Evolutionary conservation across 257 asterid species (phyloP).

Genomic region (Primulina eburnea): DNA sequence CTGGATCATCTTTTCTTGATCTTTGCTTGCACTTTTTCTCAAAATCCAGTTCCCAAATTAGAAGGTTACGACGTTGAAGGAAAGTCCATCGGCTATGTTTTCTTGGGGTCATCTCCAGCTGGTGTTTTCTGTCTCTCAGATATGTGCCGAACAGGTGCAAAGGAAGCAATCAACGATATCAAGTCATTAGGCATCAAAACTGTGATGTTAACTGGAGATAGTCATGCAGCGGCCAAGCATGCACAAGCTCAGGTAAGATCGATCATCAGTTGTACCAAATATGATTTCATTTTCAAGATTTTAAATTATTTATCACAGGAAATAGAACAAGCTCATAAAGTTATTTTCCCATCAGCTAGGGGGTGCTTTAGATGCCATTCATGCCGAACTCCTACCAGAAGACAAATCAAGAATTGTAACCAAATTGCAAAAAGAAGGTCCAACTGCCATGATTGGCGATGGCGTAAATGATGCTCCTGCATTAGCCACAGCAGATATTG

Average conservation of each 20-base stretch:
- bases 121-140: constrained; percentile 69
- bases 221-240: constrained; percentile 61
- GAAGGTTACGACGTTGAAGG: constrained; percentile 52
- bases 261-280: too few relatives aligned
- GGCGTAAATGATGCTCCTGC: constrained; percentile 92
- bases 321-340: background rate
- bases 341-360: constrained; percentile 38
- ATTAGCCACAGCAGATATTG: constrained; percentile 70
- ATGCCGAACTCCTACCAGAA: constrained; percentile 74
- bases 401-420: constrained; percentile 55
- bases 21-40: background rate
- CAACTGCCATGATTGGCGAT: constrained; percentile 83
- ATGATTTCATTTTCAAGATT: background rate
- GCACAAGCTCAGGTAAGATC: constrained; percentile 65
- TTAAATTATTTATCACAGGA: background rate
- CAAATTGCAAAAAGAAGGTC: constrained; percentile 57
- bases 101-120: constrained; percentile 52
- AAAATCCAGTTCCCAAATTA: constrained; percentile 49
- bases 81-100: constrained; percentile 62
- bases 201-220: constrained; percentile 87
- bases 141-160: constrained; percentile 75
- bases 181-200: constrained; percentile 65
- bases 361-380: constrained; percentile 51
- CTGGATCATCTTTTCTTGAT: background rate
- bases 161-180: constrained; percentile 65